A percentile compares a stretch with the other conserved stretches of the same genome.
Conservation (phyloP, 225 moss, liverwort and hornwort genomes). For the Marchantia polymorpha region DNA sequence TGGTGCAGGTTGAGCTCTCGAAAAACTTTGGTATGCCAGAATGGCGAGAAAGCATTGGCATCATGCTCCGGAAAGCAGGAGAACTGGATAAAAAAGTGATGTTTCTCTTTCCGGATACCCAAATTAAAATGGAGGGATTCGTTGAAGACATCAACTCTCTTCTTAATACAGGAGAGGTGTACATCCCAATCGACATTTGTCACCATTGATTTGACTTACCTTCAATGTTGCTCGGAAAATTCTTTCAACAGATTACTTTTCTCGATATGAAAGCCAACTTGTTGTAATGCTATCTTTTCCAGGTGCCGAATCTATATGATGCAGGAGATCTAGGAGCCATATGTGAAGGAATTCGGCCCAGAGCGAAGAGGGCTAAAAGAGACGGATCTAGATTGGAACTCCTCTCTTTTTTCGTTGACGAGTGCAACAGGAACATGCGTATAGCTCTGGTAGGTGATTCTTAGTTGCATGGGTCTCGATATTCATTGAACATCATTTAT, state of each 20-base stretch:
- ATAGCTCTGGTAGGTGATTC: conserved; percentile 56
- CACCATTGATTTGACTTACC: background rate
- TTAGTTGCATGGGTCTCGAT: background rate
- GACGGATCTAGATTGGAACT: conserved; percentile 75
- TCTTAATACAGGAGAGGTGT: conserved; percentile 82
- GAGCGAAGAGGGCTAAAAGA: conserved; percentile 64
- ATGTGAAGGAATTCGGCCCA: conserved; percentile 66
- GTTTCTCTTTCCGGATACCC: conserved; percentile 88
- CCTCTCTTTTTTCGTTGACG: conserved; percentile 78
- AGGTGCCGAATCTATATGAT: conserved; percentile 88
- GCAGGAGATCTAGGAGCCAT: conserved; percentile 83
- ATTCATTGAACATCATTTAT: background rate
- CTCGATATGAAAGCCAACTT: conserved; percentile 1
- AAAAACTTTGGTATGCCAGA: conserved; percentile 92
- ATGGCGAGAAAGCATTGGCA: conserved; percentile 85
- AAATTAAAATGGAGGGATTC: conserved; percentile 85
- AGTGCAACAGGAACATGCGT: conserved; percentile 77
- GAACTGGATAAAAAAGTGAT: conserved; percentile 74
- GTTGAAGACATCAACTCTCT: conserved; percentile 87
- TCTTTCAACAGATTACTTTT: background rate
- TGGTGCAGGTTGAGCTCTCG: conserved; percentile 64
- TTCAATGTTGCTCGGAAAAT: background rate
- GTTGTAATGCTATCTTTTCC: background rate
- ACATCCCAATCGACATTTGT: background rate
- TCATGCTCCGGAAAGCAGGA: conserved; percentile 77